phyloP scores from a whole-genome alignment of 2,329 filamentous ascomycete genomes.

The Aspergillus glaucus region DNA sequence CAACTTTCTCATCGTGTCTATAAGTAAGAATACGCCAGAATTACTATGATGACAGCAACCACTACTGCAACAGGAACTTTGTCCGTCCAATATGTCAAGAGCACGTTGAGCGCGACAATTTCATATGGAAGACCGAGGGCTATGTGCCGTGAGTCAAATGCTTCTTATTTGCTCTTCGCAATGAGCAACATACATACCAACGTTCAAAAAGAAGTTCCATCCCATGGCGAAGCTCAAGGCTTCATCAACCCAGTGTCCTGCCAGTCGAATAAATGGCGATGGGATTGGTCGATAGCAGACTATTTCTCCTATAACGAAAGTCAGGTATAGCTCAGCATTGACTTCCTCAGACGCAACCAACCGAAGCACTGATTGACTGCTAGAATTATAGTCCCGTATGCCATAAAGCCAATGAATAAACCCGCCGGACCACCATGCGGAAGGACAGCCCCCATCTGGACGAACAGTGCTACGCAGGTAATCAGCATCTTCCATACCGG shows the following conservation, averaged over 20 bases:
- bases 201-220: slow-evolving; percentile 23
- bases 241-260: slow-evolving; percentile 24
- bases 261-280: slow-evolving; percentile 20
- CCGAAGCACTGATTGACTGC: slow-evolving; percentile 25
- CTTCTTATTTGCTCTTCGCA: too few relatives aligned
- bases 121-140: slow-evolving; percentile 29
- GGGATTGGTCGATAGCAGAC: slow-evolving; percentile 21
- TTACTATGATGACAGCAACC: slow-evolving; percentile 25
- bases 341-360: neutral
- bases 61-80: slow-evolving; percentile 33
- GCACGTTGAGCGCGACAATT: slow-evolving; percentile 33
- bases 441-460: slow-evolving; percentile 28
- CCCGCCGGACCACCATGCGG: slow-evolving; percentile 31
- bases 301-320: slow-evolving; percentile 18
- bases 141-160: neutral
- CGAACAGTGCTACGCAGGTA: slow-evolving; percentile 16
- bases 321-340: too few relatives aligned
- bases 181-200: slow-evolving; percentile 11
- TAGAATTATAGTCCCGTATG: slow-evolving; percentile 21
- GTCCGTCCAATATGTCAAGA: slow-evolving; percentile 35
- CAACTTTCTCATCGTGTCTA: too few relatives aligned
- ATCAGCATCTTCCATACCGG: neutral
- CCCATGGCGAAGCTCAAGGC: slow-evolving; percentile 25
- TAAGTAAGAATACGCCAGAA: too few relatives aligned
- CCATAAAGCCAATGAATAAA: slow-evolving; percentile 25